Base-by-base conservation (phyloP, 768 basidiomycete genomes). In the Leccinum longicurvipes region DNA sequence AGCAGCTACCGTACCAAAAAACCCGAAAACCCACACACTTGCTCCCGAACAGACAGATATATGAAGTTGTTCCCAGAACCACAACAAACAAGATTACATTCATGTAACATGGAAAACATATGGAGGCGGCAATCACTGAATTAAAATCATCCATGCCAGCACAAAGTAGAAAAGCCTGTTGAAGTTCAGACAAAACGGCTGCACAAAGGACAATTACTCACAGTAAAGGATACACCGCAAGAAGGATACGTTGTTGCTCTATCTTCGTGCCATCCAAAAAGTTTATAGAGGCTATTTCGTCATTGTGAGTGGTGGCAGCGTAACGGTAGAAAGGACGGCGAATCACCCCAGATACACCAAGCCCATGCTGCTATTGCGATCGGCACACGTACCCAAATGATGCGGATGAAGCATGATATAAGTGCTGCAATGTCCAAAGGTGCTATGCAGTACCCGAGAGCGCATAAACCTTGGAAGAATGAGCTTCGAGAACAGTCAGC, bases 171-270 rank as follows among this genome's bases (percentile, higher is more conserved):
- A 96, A 29, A 97, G 76, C 44, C 91, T 92, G 61, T 1, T 44
- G 41, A 23, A 36, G 51, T 32, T 65, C 53, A 51, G 36, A n/a
- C 36, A 34, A 28, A 29, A 45, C 5, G 17, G 12, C 31, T 15
- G 23, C 32, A 14, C 32, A 27, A 57, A 49, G 41, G 52, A 27
- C 32, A 36, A 31, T 42, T 23, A 77, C 90, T 74, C 60, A 92
- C 91, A 94, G 75, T 39, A 97, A 78, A n/a, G 96, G 96, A 74
- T 97, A 98, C 66, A 98, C 94, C 21, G 95, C 95, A 31, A 98
- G 83, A 51, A 97, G 71, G 55, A 93, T 90, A 27, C 93, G 84
- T 60, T 91, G 91, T 65, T 86, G 88, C 59, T 91, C 93, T 60
- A 98, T 90, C 75, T 90, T 91, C 0, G 94, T 96, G 11, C 96